A percentile compares a stretch with the other conserved stretches of the same genome.
Evolutionary conservation across 371 early-diverging fungal genomes (phyloP).

Genomic region (Mortierella sp.): DNA sequence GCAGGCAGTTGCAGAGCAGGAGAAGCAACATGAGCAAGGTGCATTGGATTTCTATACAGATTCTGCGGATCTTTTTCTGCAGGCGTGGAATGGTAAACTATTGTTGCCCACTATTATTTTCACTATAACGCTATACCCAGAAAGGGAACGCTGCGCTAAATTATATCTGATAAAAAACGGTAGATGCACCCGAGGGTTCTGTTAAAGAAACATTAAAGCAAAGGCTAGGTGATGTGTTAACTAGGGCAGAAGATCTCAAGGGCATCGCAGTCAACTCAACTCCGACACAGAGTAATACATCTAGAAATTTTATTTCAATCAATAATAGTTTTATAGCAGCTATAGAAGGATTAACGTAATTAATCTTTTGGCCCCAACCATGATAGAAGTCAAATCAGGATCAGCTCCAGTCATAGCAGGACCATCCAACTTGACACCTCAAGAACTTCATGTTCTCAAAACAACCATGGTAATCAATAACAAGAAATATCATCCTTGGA

Average conservation of each 20-base stretch:
- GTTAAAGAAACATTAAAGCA: conserved; percentile 34
- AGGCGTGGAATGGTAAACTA: conserved; percentile 52
- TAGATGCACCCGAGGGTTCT: conserved; percentile 46
- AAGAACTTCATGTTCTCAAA: conserved; percentile 48
- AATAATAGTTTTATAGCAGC: background rate
- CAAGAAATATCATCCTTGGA: conserved; percentile 55
- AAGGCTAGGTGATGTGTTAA: conserved; percentile 40
- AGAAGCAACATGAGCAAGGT: conserved; percentile 49
- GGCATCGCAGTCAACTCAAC: conserved; percentile 30
- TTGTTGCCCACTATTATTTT: background rate
- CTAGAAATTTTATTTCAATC: background rate
- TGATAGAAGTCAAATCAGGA: conserved; percentile 28
- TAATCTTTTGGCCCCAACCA: background rate
- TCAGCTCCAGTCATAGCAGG: conserved; percentile 39
- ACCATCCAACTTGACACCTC: conserved; percentile 45
- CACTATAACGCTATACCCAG: background rate
- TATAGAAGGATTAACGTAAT: background rate
- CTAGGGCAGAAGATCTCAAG: conserved; percentile 47
- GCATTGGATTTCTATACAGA: conserved; percentile 52
- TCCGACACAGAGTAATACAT: conserved; percentile 30
- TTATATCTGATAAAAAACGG: background rate
- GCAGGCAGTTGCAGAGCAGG: conserved; percentile 42
- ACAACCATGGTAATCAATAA: conserved; percentile 54
- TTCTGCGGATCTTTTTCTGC: conserved; percentile 51
- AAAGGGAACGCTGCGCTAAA: background rate